Percentiles rank a stretch among this genome's conserved stretches.
Conservation (phyloP, 2,329 filamentous ascomycete species). For the Zymoseptoria crescenta region DNA sequence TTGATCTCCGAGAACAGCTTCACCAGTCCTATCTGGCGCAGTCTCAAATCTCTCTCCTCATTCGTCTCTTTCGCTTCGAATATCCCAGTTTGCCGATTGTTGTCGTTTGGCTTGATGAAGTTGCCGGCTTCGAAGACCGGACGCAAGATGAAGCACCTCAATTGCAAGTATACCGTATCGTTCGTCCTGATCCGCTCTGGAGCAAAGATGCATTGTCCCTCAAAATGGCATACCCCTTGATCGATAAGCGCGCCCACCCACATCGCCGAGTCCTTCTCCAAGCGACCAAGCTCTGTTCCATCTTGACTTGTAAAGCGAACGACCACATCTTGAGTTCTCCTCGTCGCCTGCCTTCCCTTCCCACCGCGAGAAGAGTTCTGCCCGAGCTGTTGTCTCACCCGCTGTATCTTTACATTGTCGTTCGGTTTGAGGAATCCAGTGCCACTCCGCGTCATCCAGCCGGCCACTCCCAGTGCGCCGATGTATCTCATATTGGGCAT, state of each 20-base stretch:
- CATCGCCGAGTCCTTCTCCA: constrained; percentile 77
- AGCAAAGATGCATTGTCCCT: constrained; percentile 80
- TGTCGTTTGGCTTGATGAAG: constrained; percentile 55
- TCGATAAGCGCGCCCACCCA: constrained; percentile 93
- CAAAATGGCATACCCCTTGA: constrained; percentile 78
- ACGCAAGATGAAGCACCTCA: constrained; percentile 67
- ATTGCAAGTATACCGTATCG: constrained; percentile 87
- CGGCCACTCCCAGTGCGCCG: constrained; percentile 83
- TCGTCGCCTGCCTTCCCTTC: constrained; percentile 43
- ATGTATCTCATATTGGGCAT: constrained; percentile 65
- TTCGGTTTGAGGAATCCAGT: constrained; percentile 66
- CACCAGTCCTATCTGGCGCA: constrained; percentile 81
- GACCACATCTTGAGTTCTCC: constrained; percentile 71
- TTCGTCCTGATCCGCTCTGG: constrained; percentile 80
- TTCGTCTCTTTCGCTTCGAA: constrained; percentile 80
- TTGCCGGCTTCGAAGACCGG: constrained; percentile 62
- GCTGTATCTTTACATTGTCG: constrained; percentile 77
- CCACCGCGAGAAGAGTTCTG: constrained; percentile 34
- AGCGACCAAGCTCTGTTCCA: constrained; percentile 75
- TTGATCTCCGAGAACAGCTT: constrained; percentile 86
- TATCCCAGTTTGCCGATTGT: constrained; percentile 63
- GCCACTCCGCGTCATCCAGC: constrained; percentile 86
- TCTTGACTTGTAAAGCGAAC: constrained; percentile 78
- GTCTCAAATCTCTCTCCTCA: constrained; percentile 74
- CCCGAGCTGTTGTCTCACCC: constrained; percentile 63